A percentile compares a stretch with the other conserved stretches of the same genome.
These are phyloP conservation scores for Mycena leptocephala DNA, from an alignment of 768 basidiomycete species.

Conservation along the genomic window DNA sequence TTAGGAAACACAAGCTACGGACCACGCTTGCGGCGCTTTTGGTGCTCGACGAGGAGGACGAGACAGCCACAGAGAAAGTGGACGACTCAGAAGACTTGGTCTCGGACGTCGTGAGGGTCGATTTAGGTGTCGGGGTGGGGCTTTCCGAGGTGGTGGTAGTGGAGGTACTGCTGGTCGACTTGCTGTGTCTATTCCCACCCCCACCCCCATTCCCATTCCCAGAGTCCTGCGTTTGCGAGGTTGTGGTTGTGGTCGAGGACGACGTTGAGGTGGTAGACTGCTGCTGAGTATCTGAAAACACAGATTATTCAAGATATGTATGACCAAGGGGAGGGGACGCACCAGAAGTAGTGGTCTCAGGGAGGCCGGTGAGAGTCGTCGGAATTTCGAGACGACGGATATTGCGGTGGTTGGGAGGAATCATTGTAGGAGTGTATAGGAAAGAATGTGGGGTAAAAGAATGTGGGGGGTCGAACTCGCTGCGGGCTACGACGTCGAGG, in stretches of 20 bases:
- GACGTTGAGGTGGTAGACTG: not conserved
- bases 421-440: constrained; percentile 10
- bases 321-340: not conserved
- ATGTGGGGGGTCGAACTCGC: constrained; percentile 36
- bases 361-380: not conserved
- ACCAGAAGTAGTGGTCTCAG: not conserved
- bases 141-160: not conserved
- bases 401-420: constrained; percentile 25
- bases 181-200: not conserved
- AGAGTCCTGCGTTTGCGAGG: not conserved
- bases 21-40: constrained; percentile 29
- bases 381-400: too few relatives aligned
- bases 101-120: constrained; percentile 13
- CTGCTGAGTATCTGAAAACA: not conserved
- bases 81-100: constrained; percentile 33
- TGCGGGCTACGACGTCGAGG: constrained; percentile 34
- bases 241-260: constrained; percentile 26
- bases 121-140: not conserved
- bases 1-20: not conserved
- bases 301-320: not conserved
- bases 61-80: not conserved
- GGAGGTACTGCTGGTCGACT: constrained; percentile 11
- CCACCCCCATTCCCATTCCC: not conserved
- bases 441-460: constrained; percentile 37
- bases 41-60: constrained; percentile 25